Conservation (phyloP, 192 early-diverging fungal genomes). For the Rhizophagus sp. region DNA sequence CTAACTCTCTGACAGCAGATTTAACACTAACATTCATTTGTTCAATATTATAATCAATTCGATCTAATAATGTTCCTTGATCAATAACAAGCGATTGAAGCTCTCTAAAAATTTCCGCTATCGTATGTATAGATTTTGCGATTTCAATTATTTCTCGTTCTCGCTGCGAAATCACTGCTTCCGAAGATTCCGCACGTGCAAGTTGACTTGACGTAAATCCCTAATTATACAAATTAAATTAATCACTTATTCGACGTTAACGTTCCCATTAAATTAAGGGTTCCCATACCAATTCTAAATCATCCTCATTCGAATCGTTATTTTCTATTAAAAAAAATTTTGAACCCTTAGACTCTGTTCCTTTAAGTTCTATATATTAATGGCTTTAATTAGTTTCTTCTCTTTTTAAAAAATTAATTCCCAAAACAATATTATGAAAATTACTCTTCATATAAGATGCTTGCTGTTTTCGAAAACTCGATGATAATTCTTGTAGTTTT, state of each 20-base stretch:
- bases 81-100: constrained; percentile 96
- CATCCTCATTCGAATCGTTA: constrained; percentile 40
- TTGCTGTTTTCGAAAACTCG: constrained; percentile 84
- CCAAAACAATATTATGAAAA: constrained; percentile 6
- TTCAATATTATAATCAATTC: constrained; percentile 98
- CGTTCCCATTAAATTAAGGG: constrained; percentile 19
- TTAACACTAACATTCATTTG: constrained; percentile 77
- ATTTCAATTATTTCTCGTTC: constrained; percentile 94
- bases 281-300: constrained; percentile 40
- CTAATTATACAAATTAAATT: constrained; percentile 44
- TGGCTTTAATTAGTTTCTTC: neutral
- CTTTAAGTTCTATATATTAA: constrained; percentile 39
- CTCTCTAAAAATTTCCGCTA: constrained; percentile 91
- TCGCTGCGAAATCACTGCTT: constrained; percentile 74
- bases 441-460: constrained; percentile 85
- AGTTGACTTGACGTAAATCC: constrained; percentile 89
- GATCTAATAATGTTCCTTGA: constrained; percentile 94
- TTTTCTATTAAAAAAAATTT: constrained; percentile 39
- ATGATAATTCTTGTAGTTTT: constrained; percentile 85
- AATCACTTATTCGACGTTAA: neutral
- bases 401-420: neutral
- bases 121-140: constrained; percentile 83
- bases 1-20: constrained; percentile 80
- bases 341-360: constrained; percentile 40
- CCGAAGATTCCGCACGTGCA: constrained; percentile 73